phyloP scores from a whole-genome alignment of 129 eudicot genomes.

The Centaurea solstitialis region DNA sequence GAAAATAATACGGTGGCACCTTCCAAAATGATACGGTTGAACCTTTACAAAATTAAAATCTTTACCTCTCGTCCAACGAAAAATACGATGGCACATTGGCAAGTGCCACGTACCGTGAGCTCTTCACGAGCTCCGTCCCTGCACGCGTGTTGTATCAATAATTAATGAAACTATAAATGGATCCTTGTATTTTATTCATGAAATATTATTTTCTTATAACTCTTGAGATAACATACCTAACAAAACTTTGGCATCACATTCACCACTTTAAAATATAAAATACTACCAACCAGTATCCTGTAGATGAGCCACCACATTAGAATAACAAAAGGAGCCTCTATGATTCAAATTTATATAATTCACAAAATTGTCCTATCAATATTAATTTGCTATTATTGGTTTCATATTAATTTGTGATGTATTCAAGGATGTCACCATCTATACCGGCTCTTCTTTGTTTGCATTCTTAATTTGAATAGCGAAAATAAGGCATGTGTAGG shows the following conservation, averaged over 20 bases:
- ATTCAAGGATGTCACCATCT: background rate
- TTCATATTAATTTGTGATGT: background rate
- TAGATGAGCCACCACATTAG: background rate
- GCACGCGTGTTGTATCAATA: background rate
- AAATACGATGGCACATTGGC: too few species aligned
- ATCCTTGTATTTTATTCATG: background rate
- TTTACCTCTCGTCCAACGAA: too few species aligned
- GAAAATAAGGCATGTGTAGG: background rate
- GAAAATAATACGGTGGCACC: too few species aligned
- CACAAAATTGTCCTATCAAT: background rate
- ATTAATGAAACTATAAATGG: background rate
- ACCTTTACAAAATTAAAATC: too few species aligned
- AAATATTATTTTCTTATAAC: too few species aligned
- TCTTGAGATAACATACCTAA: background rate
- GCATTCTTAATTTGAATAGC: background rate
- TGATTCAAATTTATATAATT: background rate
- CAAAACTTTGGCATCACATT: background rate
- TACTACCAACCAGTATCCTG: background rate
- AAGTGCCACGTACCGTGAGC: too few species aligned
- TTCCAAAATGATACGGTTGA: too few species aligned
- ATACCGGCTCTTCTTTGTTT: background rate
- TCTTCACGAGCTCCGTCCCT: too few species aligned
- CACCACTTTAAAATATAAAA: background rate
- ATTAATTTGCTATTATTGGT: too few species aligned
- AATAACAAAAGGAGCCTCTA: background rate